Percentiles rank a stretch among this genome's conserved stretches.
Conservation (phyloP, 2,329 filamentous ascomycete genomes). For the Xylaria sp. region DNA sequence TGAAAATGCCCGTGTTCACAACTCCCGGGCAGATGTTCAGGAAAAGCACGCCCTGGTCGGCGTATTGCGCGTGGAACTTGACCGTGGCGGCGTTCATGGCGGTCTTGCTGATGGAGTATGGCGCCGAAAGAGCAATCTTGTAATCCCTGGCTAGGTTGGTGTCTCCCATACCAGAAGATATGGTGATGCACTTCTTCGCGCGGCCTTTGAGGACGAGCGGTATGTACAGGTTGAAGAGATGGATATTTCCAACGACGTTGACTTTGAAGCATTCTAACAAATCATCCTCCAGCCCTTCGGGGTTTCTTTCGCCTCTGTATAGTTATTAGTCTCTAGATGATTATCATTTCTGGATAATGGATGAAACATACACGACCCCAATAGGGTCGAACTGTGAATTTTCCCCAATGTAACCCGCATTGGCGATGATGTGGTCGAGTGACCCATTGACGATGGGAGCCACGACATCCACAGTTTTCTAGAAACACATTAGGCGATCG, state of each 20-base stretch:
- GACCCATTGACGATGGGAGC: conserved; percentile 49
- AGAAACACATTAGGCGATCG: background rate
- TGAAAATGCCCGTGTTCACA: conserved; percentile 51
- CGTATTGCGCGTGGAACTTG: conserved; percentile 57
- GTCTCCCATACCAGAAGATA: conserved; percentile 62
- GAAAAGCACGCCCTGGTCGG: conserved; percentile 57
- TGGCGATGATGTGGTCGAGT: conserved; percentile 64
- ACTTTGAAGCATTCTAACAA: conserved; percentile 52
- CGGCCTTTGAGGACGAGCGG: conserved; percentile 62
- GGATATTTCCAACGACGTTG: conserved; percentile 63
- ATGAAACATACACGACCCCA: conserved; percentile 49
- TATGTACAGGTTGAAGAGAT: conserved; percentile 62
- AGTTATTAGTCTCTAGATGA: background rate
- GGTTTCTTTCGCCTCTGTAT: conserved; percentile 43
- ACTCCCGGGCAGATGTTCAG: conserved; percentile 57
- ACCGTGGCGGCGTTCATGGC: conserved; percentile 35
- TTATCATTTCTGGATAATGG: background rate
- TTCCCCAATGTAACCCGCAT: conserved; percentile 54
- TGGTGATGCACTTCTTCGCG: conserved; percentile 63
- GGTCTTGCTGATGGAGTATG: conserved; percentile 58
- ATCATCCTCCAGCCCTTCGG: conserved; percentile 50
- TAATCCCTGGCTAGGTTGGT: conserved; percentile 42
- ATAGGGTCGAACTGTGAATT: conserved; percentile 49
- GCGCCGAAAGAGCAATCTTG: conserved; percentile 57
- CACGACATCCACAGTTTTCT: conserved; percentile 40